Evolutionary conservation across 306 rosid species (phyloP).

Genomic region (Cucumis sativus): DNA sequence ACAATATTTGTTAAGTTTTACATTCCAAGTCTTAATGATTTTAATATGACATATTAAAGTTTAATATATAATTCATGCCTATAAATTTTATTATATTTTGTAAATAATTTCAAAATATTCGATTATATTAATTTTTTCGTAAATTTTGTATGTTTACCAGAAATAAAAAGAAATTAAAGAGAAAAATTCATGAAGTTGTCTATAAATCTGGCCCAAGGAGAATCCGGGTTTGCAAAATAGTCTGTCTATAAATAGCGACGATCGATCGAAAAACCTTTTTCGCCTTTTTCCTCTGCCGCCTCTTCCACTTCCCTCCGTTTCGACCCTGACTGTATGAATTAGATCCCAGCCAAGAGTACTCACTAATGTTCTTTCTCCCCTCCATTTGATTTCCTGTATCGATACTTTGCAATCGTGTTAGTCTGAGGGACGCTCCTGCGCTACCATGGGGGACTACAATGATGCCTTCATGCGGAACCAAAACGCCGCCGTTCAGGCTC

Average conservation of each 20-base stretch:
- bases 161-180: too few relatives aligned
- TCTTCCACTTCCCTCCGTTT: not conserved
- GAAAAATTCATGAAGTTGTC: not conserved
- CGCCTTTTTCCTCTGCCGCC: constrained; percentile 4
- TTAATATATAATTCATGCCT: too few relatives aligned
- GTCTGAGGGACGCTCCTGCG: constrained; percentile 11
- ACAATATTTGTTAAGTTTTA: too few relatives aligned
- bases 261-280: not conserved
- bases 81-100: too few relatives aligned
- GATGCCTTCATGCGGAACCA: constrained; percentile 92
- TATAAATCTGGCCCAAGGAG: not conserved
- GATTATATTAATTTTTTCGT: too few relatives aligned
- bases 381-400: constrained; percentile 1
- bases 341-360: constrained; percentile 10
- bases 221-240: not conserved
- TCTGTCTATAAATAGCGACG: constrained; percentile 12
- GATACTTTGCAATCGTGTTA: not conserved
- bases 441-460: constrained; percentile 70
- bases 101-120: too few relatives aligned
- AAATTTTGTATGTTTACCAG: too few relatives aligned
- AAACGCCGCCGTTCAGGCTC: constrained; percentile 98
- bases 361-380: constrained; percentile 3
- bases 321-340: constrained; percentile 13
- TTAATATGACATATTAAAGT: too few relatives aligned
- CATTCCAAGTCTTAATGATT: too few relatives aligned